phyloP scores from a whole-genome alignment of 371 early-diverging fungal genomes.

The Rhizopus microsporus region DNA sequence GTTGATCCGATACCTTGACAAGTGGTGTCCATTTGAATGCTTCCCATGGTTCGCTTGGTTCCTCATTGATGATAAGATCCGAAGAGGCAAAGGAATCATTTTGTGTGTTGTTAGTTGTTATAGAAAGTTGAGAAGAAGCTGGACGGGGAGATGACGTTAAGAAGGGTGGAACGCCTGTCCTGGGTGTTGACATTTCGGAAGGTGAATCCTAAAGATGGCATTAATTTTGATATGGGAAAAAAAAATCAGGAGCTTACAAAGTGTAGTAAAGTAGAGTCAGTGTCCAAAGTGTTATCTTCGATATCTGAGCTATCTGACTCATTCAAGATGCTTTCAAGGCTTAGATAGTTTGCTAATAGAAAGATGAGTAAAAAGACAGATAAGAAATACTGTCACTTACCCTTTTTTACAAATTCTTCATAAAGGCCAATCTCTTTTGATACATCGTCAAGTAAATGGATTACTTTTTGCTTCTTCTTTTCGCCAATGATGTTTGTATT shows the following conservation, averaged over 20 bases:
- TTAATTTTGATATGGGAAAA: not conserved
- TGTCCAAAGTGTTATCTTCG: constrained; percentile 29
- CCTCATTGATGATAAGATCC: constrained; percentile 5
- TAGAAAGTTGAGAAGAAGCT: constrained; percentile 14
- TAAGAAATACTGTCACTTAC: constrained; percentile 33
- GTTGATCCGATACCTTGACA: constrained; percentile 63
- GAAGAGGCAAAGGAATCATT: not conserved
- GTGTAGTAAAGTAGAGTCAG: constrained; percentile 38
- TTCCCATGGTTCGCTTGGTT: constrained; percentile 59
- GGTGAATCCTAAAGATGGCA: constrained; percentile 37
- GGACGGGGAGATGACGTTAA: constrained; percentile 17
- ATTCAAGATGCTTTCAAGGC: constrained; percentile 56
- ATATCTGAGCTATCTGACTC: constrained; percentile 49
- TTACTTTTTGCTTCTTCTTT: constrained; percentile 49
- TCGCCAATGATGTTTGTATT: constrained; percentile 34
- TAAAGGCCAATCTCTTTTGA: constrained; percentile 69
- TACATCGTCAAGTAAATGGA: constrained; percentile 62
- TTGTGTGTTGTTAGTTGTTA: not conserved
- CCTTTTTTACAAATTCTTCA: constrained; percentile 76
- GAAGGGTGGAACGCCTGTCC: constrained; percentile 18
- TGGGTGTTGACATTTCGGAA: constrained; percentile 45
- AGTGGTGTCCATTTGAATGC: constrained; percentile 78
- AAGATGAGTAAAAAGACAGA: constrained; percentile 2
- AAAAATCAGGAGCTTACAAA: constrained; percentile 31
- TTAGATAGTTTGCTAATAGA: constrained; percentile 46